Percentiles rank a stretch among this genome's conserved stretches.
Evolutionary conservation across 192 early-diverging fungal species (phyloP).

Genomic region (Entomortierella lignicola): DNA sequence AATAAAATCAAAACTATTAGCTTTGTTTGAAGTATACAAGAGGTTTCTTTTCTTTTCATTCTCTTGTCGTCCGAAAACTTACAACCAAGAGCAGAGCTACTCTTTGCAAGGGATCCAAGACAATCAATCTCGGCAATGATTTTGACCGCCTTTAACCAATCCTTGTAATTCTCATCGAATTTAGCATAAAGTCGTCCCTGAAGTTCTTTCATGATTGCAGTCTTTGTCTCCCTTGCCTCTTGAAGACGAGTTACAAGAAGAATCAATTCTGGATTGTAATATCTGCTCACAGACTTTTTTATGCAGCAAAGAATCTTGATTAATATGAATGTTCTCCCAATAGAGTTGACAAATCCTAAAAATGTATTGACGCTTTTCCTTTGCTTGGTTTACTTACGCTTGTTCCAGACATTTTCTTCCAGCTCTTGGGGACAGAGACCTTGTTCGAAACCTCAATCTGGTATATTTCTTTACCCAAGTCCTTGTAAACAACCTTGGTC

Average conservation of each 20-base stretch:
- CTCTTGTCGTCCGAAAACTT: no score
- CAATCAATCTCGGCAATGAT: constrained; percentile 90
- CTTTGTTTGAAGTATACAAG: background rate
- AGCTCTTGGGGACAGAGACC: constrained; percentile 80
- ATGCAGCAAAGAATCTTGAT: no score
- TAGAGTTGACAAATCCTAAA: no score
- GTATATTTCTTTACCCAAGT: constrained; percentile 96
- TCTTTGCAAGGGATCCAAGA: constrained; percentile 78
- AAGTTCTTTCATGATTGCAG: constrained; percentile 79
- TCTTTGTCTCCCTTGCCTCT: constrained; percentile 85
- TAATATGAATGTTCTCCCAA: no score
- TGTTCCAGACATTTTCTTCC: constrained; percentile 83
- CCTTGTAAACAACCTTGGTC: constrained; percentile 79
- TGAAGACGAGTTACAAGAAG: constrained; percentile 75
- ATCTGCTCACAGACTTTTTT: constrained; percentile 76
- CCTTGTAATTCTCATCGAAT: constrained; percentile 85
- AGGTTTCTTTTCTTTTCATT: background rate
- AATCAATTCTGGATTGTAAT: constrained; percentile 80
- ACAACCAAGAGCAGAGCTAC: constrained; percentile 74
- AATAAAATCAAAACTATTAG: background rate
- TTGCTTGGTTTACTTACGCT: constrained; percentile 66
- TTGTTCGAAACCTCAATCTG: constrained; percentile 89
- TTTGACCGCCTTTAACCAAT: constrained; percentile 78
- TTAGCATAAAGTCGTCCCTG: constrained; percentile 78
- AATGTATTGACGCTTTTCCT: no score